Percentiles rank a stretch among this genome's conserved stretches.
phyloP scores from a whole-genome alignment of 257 asterid species.

The Paulownia fortunei region DNA sequence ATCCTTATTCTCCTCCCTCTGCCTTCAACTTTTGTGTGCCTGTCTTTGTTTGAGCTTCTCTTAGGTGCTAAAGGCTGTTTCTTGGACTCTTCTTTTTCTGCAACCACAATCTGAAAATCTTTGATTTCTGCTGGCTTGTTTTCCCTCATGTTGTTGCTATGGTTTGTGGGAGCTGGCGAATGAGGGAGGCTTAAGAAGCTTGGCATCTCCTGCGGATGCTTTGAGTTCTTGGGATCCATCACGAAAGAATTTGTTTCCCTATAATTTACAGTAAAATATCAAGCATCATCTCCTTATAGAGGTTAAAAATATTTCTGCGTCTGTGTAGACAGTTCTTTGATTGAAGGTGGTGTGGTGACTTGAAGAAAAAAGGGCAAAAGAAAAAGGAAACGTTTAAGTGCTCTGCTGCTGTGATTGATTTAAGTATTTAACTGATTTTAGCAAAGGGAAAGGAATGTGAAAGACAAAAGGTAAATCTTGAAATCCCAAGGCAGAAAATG shows the following conservation, averaged over 20 bases:
- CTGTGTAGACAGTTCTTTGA: conserved; percentile 20
- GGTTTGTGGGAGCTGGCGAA: conserved; percentile 8
- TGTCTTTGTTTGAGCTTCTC: conserved; percentile 69
- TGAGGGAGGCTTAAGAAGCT: conserved; percentile 28
- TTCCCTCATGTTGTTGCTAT: conserved; percentile 29
- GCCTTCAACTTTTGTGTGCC: conserved; percentile 83
- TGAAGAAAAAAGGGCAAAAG: conserved; percentile 20
- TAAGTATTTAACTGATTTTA: conserved; percentile 12
- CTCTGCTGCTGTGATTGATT: conserved; percentile 27
- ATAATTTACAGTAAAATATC: not conserved
- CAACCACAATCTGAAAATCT: conserved; percentile 46
- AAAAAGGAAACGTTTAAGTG: conserved; percentile 25
- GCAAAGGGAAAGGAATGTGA: conserved; percentile 36
- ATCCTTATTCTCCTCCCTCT: conserved; percentile 79
- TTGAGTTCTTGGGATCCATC: conserved; percentile 72
- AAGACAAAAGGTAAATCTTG: conserved; percentile 43
- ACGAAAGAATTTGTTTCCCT: not conserved
- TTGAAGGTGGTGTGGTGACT: conserved; percentile 35
- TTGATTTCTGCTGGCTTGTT: conserved; percentile 44
- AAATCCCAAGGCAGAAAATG: conserved; percentile 56
- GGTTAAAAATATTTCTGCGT: not conserved
- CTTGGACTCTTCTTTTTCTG: conserved; percentile 56
- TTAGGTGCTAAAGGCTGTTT: conserved; percentile 62
- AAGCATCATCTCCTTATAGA: not conserved
- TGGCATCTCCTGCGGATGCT: conserved; percentile 40